phyloP scores from a whole-genome alignment of 2,329 filamentous ascomycete genomes.

The Fusarium sp. region DNA sequence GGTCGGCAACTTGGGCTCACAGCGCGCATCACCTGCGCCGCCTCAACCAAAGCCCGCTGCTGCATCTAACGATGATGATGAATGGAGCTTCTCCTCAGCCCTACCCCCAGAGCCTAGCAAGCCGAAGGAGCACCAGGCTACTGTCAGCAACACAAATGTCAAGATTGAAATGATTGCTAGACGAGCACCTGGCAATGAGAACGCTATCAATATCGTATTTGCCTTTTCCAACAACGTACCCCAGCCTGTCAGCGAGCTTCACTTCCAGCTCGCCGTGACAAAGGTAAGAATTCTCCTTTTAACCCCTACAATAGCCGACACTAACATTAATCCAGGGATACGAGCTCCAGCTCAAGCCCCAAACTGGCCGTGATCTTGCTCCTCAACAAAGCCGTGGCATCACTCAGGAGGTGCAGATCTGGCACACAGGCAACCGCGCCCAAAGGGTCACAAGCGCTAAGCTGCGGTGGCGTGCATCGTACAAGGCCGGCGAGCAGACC shows the following conservation, averaged over 20 bases:
- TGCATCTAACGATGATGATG: slow-evolving; percentile 76
- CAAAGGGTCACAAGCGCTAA: slow-evolving; percentile 83
- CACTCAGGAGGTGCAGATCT: slow-evolving; percentile 81
- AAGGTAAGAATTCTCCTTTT: slow-evolving; percentile 70
- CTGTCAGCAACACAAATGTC: slow-evolving; percentile 76
- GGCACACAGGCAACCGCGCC: slow-evolving; percentile 74
- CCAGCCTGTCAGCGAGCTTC: slow-evolving; percentile 79
- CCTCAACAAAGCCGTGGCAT: slow-evolving; percentile 81
- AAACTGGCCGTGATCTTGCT: slow-evolving; percentile 80
- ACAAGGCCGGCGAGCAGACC: slow-evolving; percentile 73
- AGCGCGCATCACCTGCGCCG: slow-evolving; percentile 44
- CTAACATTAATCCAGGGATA: slow-evolving; percentile 69
- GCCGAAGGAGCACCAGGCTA: slow-evolving; percentile 71
- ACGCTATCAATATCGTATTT: slow-evolving; percentile 76
- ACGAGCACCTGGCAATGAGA: slow-evolving; percentile 62
- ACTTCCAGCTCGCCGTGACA: slow-evolving; percentile 92
- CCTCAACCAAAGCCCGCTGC: slow-evolving; percentile 44
- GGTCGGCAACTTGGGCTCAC: slow-evolving; percentile 37
- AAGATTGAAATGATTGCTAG: slow-evolving; percentile 79
- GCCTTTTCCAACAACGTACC: slow-evolving; percentile 85
- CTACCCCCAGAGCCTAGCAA: slow-evolving; percentile 71
- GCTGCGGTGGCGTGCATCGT: slow-evolving; percentile 88
- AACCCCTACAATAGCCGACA: neutral
- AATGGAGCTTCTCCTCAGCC: slow-evolving; percentile 93
- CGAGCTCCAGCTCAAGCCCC: slow-evolving; percentile 83